Conservation (phyloP, 2,329 filamentous ascomycete species). For the Fusarium caatingaense region DNA sequence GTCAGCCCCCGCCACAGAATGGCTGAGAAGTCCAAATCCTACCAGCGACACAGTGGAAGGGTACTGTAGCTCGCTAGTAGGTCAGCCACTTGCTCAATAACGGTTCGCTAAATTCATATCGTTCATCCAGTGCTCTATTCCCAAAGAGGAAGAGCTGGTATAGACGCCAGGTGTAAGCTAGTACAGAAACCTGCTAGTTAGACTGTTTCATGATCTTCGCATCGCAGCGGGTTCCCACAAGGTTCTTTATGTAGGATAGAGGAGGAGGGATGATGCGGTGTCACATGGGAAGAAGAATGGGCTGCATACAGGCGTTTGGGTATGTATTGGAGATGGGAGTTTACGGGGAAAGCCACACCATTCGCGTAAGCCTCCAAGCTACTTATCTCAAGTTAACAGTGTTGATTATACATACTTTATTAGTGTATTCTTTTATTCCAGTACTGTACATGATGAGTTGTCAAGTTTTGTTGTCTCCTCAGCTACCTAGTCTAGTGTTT, state of each 20-base stretch:
- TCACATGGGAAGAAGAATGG: slow-evolving; percentile 13
- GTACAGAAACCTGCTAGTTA: slow-evolving; percentile 9
- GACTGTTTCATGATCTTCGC: slow-evolving; percentile 25
- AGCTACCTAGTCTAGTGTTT: slow-evolving; percentile 21
- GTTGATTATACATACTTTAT: slow-evolving; percentile 1
- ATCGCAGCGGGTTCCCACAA: slow-evolving; percentile 1
- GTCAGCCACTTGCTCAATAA: slow-evolving; percentile 3
- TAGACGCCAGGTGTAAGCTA: slow-evolving; percentile 8
- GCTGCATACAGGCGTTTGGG: slow-evolving; percentile 31
- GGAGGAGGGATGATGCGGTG: slow-evolving; percentile 4
- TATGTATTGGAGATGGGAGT: slow-evolving; percentile 14
- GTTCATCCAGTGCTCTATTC: slow-evolving; percentile 5
- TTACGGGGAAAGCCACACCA: slow-evolving; percentile 2
- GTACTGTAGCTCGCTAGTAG: neutral
- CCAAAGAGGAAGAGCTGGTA: slow-evolving; percentile 8
- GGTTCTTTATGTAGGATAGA: slow-evolving; percentile 15
- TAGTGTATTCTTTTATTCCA: slow-evolving; percentile 2
- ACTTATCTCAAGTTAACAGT: neutral
- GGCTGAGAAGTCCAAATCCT: slow-evolving; percentile 13
- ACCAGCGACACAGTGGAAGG: neutral
- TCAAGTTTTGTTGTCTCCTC: neutral
- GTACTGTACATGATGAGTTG: slow-evolving; percentile 15
- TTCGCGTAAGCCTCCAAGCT: neutral
- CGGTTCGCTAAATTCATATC: neutral
- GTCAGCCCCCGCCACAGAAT: slow-evolving; percentile 33